These are phyloP conservation scores for Taphrina flavorubra DNA, from an alignment of 1,139 yeast species.

Conservation along the genomic window DNA sequence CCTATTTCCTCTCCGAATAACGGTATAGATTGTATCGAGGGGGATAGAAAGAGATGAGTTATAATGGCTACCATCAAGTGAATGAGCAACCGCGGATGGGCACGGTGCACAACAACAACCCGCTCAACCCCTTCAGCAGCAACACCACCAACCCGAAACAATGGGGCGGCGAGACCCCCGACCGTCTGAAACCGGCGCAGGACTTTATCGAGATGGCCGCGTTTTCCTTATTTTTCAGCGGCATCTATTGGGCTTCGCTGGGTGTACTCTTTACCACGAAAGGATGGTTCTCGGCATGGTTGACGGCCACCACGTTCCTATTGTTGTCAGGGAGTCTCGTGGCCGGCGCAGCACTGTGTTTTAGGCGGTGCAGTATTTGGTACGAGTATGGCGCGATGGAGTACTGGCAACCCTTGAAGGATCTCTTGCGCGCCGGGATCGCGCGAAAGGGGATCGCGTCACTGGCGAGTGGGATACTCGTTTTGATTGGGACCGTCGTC, in stretches of 20 bases:
- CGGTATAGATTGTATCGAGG: too few relatives aligned
- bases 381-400: conserved; percentile 39
- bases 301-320: conserved; percentile 2
- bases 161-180: conserved; percentile 27
- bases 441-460: conserved; percentile 24
- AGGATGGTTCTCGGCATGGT: conserved; percentile 4
- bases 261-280: conserved; percentile 14
- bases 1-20: too few relatives aligned
- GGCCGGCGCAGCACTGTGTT: conserved; percentile 29
- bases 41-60: too few relatives aligned
- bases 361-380: conserved; percentile 30
- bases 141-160: conserved; percentile 30
- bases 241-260: conserved; percentile 27
- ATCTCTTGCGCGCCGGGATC: conserved; percentile 30
- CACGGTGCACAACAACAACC: conserved; percentile 22
- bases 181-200: conserved; percentile 15
- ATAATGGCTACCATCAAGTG: conserved; percentile 23
- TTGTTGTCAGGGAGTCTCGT: conserved; percentile 9
- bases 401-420: conserved; percentile 41
- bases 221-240: conserved; percentile 32
- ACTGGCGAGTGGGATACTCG: conserved; percentile 13
- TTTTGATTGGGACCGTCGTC: conserved; percentile 17
- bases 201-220: conserved; percentile 32
- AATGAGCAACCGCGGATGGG: conserved; percentile 17
- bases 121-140: conserved; percentile 22